These are phyloP conservation scores for Diutina pseudorugosa DNA, from an alignment of 1,139 yeast genomes.

Conservation along the genomic window DNA sequence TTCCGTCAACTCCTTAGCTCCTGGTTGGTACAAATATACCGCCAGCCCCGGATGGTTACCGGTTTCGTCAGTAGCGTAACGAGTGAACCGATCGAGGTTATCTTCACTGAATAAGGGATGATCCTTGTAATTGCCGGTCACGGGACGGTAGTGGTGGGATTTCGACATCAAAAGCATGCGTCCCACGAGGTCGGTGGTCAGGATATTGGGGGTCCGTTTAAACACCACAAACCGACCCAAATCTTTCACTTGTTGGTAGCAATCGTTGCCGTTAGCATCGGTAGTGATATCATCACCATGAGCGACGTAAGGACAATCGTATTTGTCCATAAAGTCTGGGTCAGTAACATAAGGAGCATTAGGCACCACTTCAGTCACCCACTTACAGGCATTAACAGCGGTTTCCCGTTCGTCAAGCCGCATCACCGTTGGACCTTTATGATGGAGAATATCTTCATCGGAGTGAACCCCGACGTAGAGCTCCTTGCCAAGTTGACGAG, in stretches of 20 bases:
- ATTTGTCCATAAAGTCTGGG: constrained; percentile 62
- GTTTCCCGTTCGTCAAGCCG: constrained; percentile 59
- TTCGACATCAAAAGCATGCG: constrained; percentile 60
- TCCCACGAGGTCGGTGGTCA: constrained; percentile 93
- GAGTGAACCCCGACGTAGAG: constrained; percentile 83
- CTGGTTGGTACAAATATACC: constrained; percentile 33
- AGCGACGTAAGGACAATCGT: constrained; percentile 76
- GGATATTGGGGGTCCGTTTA: constrained; percentile 84
- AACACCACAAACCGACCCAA: constrained; percentile 81
- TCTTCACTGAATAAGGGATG: constrained; percentile 25
- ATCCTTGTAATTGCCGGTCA: constrained; percentile 13
- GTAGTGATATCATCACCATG: constrained; percentile 98
- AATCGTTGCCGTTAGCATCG: constrained; percentile 89
- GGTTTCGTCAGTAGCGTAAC: constrained; percentile 56
- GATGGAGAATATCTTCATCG: constrained; percentile 68
- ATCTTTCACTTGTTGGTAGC: constrained; percentile 76
- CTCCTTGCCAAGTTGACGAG: constrained; percentile 65
- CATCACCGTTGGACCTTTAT: constrained; percentile 96
- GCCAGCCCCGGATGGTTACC: constrained; percentile 53
- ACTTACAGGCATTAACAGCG: constrained; percentile 83
- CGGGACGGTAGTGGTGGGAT: constrained; percentile 39
- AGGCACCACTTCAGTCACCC: constrained; percentile 67
- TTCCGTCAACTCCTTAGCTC: constrained; percentile 12
- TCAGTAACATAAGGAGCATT: constrained; percentile 95
- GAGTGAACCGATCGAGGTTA: constrained; percentile 23